Percentiles rank a stretch among this genome's conserved stretches.
phyloP scores from a whole-genome alignment of 225 moss, liverwort and hornwort species.

The Thuidium tamariscinum region DNA sequence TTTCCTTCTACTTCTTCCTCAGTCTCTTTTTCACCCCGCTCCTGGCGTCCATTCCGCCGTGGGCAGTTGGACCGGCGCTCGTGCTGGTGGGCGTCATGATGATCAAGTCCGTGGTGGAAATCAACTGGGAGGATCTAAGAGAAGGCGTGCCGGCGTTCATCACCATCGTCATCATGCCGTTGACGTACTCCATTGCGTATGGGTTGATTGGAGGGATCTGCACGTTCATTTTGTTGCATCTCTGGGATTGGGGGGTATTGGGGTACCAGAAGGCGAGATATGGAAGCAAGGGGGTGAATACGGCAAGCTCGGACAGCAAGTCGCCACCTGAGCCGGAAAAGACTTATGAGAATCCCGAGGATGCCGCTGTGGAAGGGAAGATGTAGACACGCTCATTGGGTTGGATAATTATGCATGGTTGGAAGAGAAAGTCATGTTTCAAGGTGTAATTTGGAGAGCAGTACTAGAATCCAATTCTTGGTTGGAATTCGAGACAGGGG shows the following conservation, averaged over 20 bases:
- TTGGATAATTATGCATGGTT: neutral
- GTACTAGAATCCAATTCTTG: neutral
- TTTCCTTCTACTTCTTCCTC: conserved; percentile 57
- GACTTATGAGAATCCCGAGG: neutral
- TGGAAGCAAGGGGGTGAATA: neutral
- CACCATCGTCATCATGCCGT: conserved; percentile 76
- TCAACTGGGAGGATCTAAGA: conserved; percentile 76
- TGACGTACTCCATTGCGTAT: conserved; percentile 93
- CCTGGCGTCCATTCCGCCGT: conserved; percentile 84
- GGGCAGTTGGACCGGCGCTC: conserved; percentile 89
- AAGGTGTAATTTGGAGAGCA: neutral
- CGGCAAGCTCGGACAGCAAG: neutral
- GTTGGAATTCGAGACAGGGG: neutral
- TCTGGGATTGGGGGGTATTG: conserved; percentile 43
- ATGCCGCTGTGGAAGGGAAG: conserved; percentile 13
- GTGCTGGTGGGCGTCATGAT: conserved; percentile 91
- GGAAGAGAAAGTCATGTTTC: neutral
- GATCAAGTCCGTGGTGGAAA: conserved; percentile 74
- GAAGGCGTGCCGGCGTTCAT: conserved; percentile 84
- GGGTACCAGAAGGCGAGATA: conserved; percentile 1
- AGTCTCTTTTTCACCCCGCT: conserved; percentile 85
- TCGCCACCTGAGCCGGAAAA: conserved; percentile 10
- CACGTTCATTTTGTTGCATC: conserved; percentile 66
- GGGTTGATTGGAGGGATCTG: conserved; percentile 83
- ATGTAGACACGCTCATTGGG: neutral